phyloP scores from a whole-genome alignment of 768 basidiomycete genomes.

The Suillus paluster region DNA sequence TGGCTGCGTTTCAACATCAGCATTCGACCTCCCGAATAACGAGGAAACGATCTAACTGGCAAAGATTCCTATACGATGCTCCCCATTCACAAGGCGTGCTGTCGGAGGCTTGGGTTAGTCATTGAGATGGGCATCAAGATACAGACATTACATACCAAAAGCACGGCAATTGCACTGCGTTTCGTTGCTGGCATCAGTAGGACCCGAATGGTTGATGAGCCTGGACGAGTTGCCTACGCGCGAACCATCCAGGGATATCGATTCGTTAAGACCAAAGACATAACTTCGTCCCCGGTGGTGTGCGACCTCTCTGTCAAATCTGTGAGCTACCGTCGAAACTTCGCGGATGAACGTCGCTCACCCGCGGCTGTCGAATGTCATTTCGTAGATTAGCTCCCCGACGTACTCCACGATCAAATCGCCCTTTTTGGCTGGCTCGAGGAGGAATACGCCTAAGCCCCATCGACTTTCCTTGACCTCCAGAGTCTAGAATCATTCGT shows the following conservation, averaged over 20 bases:
- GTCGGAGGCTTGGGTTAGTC: conserved; percentile 7
- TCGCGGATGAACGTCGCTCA: conserved; percentile 33
- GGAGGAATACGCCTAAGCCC: conserved; percentile 60
- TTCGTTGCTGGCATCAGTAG: conserved; percentile 16
- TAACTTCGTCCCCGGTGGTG: conserved; percentile 61
- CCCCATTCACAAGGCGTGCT: conserved; percentile 68
- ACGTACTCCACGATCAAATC: conserved; percentile 69
- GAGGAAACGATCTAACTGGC: conserved; percentile 45
- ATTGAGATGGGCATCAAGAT: neutral
- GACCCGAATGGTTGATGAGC: conserved; percentile 63
- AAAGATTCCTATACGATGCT: conserved; percentile 68
- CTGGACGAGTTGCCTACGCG: conserved; percentile 65
- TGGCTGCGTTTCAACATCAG: conserved; percentile 33
- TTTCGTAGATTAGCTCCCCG: conserved; percentile 61
- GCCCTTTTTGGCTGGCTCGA: conserved; percentile 44
- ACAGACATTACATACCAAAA: conserved; percentile 38
- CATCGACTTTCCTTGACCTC: conserved; percentile 48
- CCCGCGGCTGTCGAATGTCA: conserved; percentile 56
- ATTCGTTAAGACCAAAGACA: conserved; percentile 56
- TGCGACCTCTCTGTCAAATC: conserved; percentile 43
- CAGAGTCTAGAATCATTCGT: conserved; percentile 35
- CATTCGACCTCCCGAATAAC: neutral
- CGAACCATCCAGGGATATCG: conserved; percentile 56
- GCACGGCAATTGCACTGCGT: conserved; percentile 48
- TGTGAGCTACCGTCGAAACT: neutral